Base-by-base conservation (phyloP, 495 filamentous ascomycete genomes). In the Aspergillus incahuasiensis region DNA sequence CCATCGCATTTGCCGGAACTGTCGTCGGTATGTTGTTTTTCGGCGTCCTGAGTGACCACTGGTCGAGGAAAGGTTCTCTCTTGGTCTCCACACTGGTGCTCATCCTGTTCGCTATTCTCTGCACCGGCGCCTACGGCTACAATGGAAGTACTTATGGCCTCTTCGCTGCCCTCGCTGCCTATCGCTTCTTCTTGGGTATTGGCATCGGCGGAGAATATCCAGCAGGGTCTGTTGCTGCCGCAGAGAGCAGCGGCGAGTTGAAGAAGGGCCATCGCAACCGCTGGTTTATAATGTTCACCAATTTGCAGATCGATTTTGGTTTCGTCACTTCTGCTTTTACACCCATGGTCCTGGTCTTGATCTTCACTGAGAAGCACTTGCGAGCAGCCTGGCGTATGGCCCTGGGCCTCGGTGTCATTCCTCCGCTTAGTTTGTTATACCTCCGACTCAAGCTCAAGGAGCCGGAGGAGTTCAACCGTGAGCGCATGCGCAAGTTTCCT, bases 241-340 rank as follows among this genome's bases (percentile, higher is more conserved):
- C 90, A 18, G 92, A 97, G 71, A 87, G 86, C 24, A 90, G 86
- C 0, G 89, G 89, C 16, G 89, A 95, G 65, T 72, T 96, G 55
- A 88, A 88, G 67, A 65, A 67, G 8, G 92, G 91, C n/a, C 84
- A 84, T 20, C 75, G 91, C 13, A 92, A 96, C 63, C 80, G 85
- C 19, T 95, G 89, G 89, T 97, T 96, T 69, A 90, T 95, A 63
- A 77, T 95, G 59, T 96, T 95, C 70, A 97, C 91, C 42, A 96
- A 96, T 72, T 80, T 88, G 32, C 85, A 88, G 74, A 95, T 97
- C 56, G 89, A 95, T 66, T 79, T 79, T 21, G 90, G 86, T 0
- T 92, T 89, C 48, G 87, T 94, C 4, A 71, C 88, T 40, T 84
- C 88, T 2, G 82, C 88, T 0, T 79, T 95, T 44, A 83, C 90